Percentiles rank a stretch among this genome's conserved stretches.
Evolutionary conservation across 192 early-diverging fungal genomes (phyloP).

Genomic region (Dimargaris xerosporica): DNA sequence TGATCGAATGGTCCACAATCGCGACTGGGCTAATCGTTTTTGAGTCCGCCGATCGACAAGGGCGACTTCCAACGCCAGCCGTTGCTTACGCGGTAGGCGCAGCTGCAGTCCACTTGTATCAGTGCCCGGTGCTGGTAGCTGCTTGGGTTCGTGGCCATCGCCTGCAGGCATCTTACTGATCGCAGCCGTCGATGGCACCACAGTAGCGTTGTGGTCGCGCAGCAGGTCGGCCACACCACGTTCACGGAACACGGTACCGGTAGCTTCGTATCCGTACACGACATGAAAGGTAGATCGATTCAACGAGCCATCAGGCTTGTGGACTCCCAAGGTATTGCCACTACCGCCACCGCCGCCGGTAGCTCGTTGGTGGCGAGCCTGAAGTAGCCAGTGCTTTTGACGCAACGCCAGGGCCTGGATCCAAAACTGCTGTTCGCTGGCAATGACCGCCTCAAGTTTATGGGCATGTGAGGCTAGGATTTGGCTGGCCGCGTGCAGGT

Average conservation of each 20-base stretch:
- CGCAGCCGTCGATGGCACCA: not conserved
- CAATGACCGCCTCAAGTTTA: not conserved
- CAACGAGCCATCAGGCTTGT: not conserved
- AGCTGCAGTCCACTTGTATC: too few species aligned
- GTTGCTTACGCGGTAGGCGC: not conserved
- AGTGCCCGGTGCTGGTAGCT: too few species aligned
- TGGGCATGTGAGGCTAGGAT: not conserved
- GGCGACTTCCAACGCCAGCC: not conserved
- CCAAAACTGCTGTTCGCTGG: slow-evolving; percentile 4
- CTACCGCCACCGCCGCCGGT: not conserved
- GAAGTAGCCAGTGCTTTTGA: slow-evolving; percentile 8
- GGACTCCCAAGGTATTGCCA: too few species aligned
- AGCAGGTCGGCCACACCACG: slow-evolving; percentile 1
- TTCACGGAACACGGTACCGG: not conserved
- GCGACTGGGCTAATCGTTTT: not conserved
- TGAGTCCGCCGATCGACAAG: not conserved
- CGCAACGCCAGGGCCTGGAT: not conserved
- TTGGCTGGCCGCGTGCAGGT: not conserved
- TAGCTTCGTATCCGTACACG: slow-evolving; percentile 1
- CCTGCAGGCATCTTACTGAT: too few species aligned
- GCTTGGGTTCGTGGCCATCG: too few species aligned
- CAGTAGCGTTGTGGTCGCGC: not conserved
- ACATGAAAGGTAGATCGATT: not conserved
- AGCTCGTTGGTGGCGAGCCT: not conserved
- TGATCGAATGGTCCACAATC: not conserved